phyloP scores from a whole-genome alignment of 73 alveolate species.

The Paramecium pentaurelia region DNA sequence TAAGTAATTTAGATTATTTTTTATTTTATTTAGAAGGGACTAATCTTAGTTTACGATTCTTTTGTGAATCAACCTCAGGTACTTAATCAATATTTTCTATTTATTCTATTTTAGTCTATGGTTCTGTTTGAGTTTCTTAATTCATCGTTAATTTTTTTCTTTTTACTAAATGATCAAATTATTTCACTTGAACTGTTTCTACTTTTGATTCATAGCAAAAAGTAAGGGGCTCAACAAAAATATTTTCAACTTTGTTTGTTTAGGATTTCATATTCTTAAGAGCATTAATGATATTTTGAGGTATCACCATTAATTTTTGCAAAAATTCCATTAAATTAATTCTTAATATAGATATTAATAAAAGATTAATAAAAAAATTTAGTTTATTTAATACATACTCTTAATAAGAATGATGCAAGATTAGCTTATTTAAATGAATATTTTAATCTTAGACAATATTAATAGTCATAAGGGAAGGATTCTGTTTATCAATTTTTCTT shows the following conservation, averaged over 20 bases:
- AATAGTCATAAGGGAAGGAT: background rate
- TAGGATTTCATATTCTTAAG: background rate
- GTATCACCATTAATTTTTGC: background rate
- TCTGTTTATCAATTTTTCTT: background rate
- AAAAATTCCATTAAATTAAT: background rate
- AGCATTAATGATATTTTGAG: background rate
- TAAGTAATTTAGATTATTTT: background rate
- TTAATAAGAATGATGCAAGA: background rate
- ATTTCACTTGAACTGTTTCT: background rate
- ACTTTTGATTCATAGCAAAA: background rate
- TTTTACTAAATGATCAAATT: background rate
- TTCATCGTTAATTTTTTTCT: background rate
- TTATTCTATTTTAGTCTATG: background rate
- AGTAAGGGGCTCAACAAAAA: background rate
- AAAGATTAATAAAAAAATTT: background rate
- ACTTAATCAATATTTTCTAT: background rate
- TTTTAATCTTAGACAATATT: background rate
- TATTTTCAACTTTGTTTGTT: background rate
- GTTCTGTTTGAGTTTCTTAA: background rate
- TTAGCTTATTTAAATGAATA: background rate
- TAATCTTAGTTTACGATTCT: background rate
- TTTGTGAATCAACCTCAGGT: background rate
- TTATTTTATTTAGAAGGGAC: background rate
- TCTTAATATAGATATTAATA: background rate
- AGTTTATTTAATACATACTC: background rate